Percentiles rank a stretch among this genome's conserved stretches.
phyloP scores from a whole-genome alignment of 805 yeast genomes.

The Ogataea degrootiae region DNA sequence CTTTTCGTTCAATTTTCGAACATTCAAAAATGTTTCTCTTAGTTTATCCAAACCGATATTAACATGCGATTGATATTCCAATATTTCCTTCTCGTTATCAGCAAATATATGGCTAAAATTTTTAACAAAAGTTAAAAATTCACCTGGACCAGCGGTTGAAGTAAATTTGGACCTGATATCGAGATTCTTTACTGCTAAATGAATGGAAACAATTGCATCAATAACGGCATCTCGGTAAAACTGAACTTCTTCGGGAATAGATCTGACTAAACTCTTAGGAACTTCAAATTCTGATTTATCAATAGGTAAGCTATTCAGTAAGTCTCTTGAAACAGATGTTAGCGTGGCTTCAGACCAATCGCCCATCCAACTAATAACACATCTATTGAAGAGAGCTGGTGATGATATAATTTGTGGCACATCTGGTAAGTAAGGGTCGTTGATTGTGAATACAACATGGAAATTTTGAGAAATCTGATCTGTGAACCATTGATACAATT shows the following conservation, averaged over 20 bases:
- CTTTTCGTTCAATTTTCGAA: slow-evolving; percentile 50
- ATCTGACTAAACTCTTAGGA: slow-evolving; percentile 26
- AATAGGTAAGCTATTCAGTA: slow-evolving; percentile 39
- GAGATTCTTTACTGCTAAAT: slow-evolving; percentile 23
- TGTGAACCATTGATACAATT: slow-evolving; percentile 71
- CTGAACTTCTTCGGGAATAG: slow-evolving; percentile 9
- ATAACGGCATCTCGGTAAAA: slow-evolving; percentile 36
- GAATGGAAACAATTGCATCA: slow-evolving; percentile 43
- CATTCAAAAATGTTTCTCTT: slow-evolving; percentile 71
- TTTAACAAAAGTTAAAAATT: slow-evolving; percentile 46
- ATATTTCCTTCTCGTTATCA: slow-evolving; percentile 44
- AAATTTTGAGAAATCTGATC: slow-evolving; percentile 61
- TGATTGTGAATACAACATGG: slow-evolving; percentile 78
- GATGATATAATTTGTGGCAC: slow-evolving; percentile 57
- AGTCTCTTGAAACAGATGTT: slow-evolving; percentile 41
- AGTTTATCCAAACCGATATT: slow-evolving; percentile 70
- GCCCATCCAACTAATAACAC: slow-evolving; percentile 88
- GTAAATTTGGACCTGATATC: neutral
- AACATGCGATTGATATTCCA: slow-evolving; percentile 66
- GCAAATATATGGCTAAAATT: slow-evolving; percentile 40
- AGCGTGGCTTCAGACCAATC: slow-evolving; percentile 61
- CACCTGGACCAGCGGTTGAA: slow-evolving; percentile 41
- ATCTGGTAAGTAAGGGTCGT: slow-evolving; percentile 38
- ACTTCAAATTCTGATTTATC: slow-evolving; percentile 39
- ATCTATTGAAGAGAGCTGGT: slow-evolving; percentile 85